A percentile compares a stretch with the other conserved stretches of the same genome.
Conservation (phyloP, 1,284 basidiomycete species). For the Cystobasidium pallidum region DNA sequence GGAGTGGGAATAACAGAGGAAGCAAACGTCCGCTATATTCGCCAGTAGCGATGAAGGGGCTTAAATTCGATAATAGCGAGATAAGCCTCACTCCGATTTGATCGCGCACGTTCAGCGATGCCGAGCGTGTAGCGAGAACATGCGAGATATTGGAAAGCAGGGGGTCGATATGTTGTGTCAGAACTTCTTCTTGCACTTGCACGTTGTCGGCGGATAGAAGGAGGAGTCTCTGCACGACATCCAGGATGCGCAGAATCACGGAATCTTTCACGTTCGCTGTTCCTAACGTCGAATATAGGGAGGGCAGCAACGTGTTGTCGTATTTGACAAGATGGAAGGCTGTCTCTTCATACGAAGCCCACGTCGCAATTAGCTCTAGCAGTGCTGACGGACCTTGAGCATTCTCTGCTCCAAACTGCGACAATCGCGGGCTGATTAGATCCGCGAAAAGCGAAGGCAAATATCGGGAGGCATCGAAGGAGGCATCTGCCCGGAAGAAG, state of each 20-base stretch:
- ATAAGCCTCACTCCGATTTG: constrained; percentile 83
- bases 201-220: constrained; percentile 59
- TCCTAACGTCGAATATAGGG: constrained; percentile 78
- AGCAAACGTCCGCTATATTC: constrained; percentile 76
- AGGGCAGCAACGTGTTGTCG: constrained; percentile 71
- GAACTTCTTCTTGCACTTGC: constrained; percentile 63
- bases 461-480: constrained; percentile 78
- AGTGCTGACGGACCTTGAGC: constrained; percentile 89
- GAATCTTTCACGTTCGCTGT: constrained; percentile 83
- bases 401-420: constrained; percentile 77
- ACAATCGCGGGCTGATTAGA: constrained; percentile 81
- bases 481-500: constrained; percentile 71
- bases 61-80: constrained; percentile 74
- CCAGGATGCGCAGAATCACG: constrained; percentile 74
- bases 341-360: constrained; percentile 69
- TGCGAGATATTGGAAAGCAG: constrained; percentile 74
- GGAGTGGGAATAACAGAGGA: constrained; percentile 74
- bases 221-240: constrained; percentile 79
- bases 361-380: constrained; percentile 81
- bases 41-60: constrained; percentile 72
- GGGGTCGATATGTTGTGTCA: constrained; percentile 75
- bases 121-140: constrained; percentile 67
- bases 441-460: constrained; percentile 69
- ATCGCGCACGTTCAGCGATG: constrained; percentile 63
- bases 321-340: constrained; percentile 69